These are phyloP conservation scores for Leccinum angustisporum DNA, from an alignment of 1,284 basidiomycete species.

Conservation along the genomic window DNA sequence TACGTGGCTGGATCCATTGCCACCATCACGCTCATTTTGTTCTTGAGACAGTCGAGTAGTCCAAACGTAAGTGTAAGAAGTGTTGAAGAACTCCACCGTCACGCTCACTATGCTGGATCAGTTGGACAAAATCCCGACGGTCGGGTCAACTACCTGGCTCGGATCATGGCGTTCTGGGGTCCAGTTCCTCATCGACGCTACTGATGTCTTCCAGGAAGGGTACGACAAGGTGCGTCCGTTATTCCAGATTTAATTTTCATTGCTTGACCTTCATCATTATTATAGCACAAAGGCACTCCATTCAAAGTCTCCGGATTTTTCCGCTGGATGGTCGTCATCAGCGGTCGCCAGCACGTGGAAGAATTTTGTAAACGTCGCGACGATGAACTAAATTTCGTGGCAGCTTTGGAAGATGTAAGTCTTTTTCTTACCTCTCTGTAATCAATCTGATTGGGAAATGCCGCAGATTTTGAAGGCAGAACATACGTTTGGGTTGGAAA, in stretches of 20 bases:
- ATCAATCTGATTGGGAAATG: background rate
- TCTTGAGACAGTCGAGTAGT: background rate
- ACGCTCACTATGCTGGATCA: background rate
- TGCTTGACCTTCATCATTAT: background rate
- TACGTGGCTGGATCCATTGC: background rate
- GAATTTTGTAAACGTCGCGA: constrained; percentile 43
- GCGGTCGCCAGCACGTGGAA: constrained; percentile 37
- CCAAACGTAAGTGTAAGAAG: constrained; percentile 2
- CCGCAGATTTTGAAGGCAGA: constrained; percentile 3
- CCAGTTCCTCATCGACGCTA: constrained; percentile 11
- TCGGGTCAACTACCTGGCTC: constrained; percentile 23
- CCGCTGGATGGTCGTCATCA: constrained; percentile 44
- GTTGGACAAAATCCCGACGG: constrained; percentile 24
- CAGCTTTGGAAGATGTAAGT: constrained; percentile 11
- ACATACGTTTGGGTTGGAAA: constrained; percentile 24
- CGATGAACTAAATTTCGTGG: constrained; percentile 22
- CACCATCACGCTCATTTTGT: background rate
- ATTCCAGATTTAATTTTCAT: background rate
- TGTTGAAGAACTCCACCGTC: too few species aligned
- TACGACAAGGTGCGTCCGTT: constrained; percentile 20
- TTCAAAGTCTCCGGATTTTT: constrained; percentile 44
- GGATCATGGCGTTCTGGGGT: constrained; percentile 21
- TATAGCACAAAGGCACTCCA: constrained; percentile 36
- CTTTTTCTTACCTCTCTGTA: background rate
- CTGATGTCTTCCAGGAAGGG: constrained; percentile 22